phyloP scores from a whole-genome alignment of 2,329 filamentous ascomycete species.

The Chaetothyriales sp. region DNA sequence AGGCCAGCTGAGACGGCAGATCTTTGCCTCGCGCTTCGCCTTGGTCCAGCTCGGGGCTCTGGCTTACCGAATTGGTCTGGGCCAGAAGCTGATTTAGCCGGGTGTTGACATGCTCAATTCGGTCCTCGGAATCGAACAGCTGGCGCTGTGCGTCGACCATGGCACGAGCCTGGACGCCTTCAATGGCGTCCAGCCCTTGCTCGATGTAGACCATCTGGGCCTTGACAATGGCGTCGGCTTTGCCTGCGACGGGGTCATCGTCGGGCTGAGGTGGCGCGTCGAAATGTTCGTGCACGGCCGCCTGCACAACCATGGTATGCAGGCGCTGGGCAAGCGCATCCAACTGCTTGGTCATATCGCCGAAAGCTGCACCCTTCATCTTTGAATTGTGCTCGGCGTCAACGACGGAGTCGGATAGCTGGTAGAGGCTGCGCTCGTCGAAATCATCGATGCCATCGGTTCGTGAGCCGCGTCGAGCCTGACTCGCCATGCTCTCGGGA shows the following conservation, averaged over 20 bases:
- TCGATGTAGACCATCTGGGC: conserved; percentile 60
- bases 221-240: conserved; percentile 13
- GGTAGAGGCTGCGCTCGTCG: conserved; percentile 63
- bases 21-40: conserved; percentile 44
- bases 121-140: conserved; percentile 36
- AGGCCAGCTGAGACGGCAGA: conserved; percentile 55
- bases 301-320: conserved; percentile 49
- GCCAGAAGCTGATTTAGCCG: conserved; percentile 48
- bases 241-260: conserved; percentile 10
- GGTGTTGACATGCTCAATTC: conserved; percentile 50
- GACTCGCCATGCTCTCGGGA: conserved; percentile 51
- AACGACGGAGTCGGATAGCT: conserved; percentile 52
- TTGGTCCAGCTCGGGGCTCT: conserved; percentile 40
- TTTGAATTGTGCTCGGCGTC: conserved; percentile 22
- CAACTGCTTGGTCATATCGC: conserved; percentile 33
- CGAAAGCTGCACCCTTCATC: conserved; percentile 13
- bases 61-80: conserved; percentile 30
- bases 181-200: conserved; percentile 48
- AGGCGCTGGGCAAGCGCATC: conserved; percentile 55
- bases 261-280: conserved; percentile 25
- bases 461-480: conserved; percentile 37
- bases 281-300: conserved; percentile 24
- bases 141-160: conserved; percentile 19
- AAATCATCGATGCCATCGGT: conserved; percentile 50
- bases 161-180: conserved; percentile 41